phyloP scores from a whole-genome alignment of 805 yeast genomes.

The Hanseniaspora hatyaiensis region DNA sequence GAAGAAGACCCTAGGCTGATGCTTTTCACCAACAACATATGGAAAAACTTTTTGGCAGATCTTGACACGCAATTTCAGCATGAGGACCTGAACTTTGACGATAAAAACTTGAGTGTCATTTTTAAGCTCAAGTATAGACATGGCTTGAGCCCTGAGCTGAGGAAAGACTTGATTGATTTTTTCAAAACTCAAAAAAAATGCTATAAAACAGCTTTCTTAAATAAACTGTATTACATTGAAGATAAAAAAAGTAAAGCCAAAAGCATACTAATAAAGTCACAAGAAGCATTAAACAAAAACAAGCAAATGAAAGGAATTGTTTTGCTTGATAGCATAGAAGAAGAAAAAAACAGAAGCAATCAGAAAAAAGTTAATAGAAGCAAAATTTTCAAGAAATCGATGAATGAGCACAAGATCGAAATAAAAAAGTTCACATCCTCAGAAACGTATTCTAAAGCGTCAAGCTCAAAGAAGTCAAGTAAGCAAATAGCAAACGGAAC shows the following conservation, averaged over 20 bases:
- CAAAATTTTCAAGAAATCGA: slow-evolving; percentile 28
- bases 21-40: slow-evolving; percentile 4
- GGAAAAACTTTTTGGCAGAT: slow-evolving; percentile 5
- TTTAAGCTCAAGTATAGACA: not conserved
- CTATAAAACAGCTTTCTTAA: not conserved
- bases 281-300: not conserved
- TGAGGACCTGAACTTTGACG: not conserved
- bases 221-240: not conserved
- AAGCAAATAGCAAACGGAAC: too few species aligned
- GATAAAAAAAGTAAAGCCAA: slow-evolving; percentile 1
- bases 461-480: too few species aligned
- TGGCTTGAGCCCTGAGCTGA: not conserved
- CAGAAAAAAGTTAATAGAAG: slow-evolving; percentile 30
- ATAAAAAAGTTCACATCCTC: slow-evolving; percentile 10
- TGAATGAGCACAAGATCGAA: slow-evolving; percentile 23
- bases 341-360: slow-evolving; percentile 23
- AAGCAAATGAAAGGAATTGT: slow-evolving; percentile 5
- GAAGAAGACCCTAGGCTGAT: slow-evolving; percentile 2
- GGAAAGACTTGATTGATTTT: not conserved
- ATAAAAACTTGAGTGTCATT: not conserved
- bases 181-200: not conserved
- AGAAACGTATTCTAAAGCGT: slow-evolving; percentile 29
- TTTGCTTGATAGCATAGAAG: slow-evolving; percentile 19
- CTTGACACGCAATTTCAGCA: not conserved
- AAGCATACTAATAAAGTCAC: not conserved